A percentile compares a stretch with the other conserved stretches of the same genome.
Conservation (phyloP, 179 eudicot genomes). For the Vitellaria paradoxa region DNA sequence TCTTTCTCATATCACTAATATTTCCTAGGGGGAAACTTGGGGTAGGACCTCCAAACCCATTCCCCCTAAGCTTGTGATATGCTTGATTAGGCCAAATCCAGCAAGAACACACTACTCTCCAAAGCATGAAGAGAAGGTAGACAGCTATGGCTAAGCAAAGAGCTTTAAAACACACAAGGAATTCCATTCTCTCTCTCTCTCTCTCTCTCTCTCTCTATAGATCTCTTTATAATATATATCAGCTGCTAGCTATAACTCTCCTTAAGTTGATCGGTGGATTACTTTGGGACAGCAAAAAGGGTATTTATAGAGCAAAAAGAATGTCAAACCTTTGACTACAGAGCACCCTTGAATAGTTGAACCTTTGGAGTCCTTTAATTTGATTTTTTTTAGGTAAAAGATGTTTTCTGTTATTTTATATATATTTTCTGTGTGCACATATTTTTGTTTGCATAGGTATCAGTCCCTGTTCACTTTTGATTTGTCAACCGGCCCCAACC, state of each 20-base stretch:
- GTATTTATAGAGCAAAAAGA: constrained; percentile 13
- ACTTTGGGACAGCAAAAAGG: background rate
- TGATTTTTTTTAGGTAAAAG: background rate
- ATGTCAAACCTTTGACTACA: background rate
- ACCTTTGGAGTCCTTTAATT: background rate
- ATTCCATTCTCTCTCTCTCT: constrained; percentile 22
- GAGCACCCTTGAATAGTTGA: background rate
- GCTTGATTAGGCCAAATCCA: constrained; percentile 45
- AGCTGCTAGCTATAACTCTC: background rate
- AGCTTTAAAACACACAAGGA: constrained; percentile 5
- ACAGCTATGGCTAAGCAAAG: constrained; percentile 8
- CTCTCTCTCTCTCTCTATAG: constrained; percentile 6
- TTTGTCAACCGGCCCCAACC: background rate
- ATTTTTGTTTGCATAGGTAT: background rate
- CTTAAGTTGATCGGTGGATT: background rate
- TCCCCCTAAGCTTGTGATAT: constrained; percentile 36
- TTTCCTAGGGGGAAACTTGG: constrained; percentile 85
- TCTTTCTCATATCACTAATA: constrained; percentile 46
- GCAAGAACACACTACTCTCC: constrained; percentile 42
- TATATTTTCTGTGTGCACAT: too few relatives aligned
- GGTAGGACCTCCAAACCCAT: constrained; percentile 68
- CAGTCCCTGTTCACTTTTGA: background rate
- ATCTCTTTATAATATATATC: background rate
- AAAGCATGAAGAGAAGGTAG: constrained; percentile 27
- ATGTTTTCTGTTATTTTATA: background rate